A percentile compares a stretch with the other conserved stretches of the same genome.
phyloP scores from a whole-genome alignment of 345 rosid species.

The Citrus maxima region DNA sequence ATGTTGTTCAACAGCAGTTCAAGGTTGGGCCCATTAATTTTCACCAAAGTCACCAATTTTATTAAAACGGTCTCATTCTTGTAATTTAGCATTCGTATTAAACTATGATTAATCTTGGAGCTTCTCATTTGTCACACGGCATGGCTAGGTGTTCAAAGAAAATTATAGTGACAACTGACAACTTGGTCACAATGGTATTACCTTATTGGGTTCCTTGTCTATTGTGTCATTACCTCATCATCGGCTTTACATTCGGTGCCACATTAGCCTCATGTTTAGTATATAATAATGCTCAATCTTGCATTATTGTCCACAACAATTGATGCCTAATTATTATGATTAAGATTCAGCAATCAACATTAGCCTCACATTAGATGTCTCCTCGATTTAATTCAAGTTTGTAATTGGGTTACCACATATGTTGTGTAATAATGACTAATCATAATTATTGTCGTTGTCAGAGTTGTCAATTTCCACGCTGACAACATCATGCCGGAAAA shows the following conservation, averaged over 20 bases:
- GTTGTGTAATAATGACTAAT: background rate
- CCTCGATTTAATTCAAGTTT: background rate
- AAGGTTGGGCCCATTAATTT: background rate
- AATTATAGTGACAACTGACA: background rate
- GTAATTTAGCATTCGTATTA: background rate
- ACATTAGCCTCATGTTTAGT: conserved; percentile 19
- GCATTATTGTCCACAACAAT: background rate
- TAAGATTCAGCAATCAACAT: background rate
- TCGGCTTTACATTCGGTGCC: background rate
- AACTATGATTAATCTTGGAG: background rate
- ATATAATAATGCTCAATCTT: background rate
- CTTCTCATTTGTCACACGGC: background rate
- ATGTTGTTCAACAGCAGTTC: background rate
- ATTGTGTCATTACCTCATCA: background rate
- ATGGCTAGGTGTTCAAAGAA: background rate
- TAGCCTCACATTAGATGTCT: background rate
- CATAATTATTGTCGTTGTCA: background rate
- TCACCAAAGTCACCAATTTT: background rate
- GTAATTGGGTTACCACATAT: no score
- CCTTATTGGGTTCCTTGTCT: background rate
- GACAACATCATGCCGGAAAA: no score
- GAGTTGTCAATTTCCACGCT: background rate
- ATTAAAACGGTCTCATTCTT: background rate
- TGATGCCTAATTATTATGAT: background rate
- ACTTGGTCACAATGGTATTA: background rate